Base-by-base conservation (phyloP, 345 rosid species). In the Pistacia vera region DNA sequence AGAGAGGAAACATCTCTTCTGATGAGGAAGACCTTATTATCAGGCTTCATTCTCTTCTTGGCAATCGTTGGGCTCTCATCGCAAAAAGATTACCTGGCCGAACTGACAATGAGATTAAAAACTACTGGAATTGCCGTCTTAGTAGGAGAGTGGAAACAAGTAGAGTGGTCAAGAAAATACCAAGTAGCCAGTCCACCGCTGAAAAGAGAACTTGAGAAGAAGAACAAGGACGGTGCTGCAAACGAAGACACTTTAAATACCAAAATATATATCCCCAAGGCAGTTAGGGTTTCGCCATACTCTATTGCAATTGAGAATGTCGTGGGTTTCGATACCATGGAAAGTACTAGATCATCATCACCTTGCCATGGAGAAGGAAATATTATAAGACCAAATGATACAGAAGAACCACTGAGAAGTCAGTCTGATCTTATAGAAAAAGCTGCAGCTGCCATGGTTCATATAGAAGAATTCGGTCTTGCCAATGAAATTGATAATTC, bases 21-120 rank as follows among this genome's bases (percentile, higher is more conserved):
- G 90, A 84, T 20, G 87, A 86, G 73, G 90, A 86, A 6, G 90
- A 86, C 62, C 86, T 84, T 18, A 84, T 86, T 68, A 74, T 86
- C 77, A 73, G 85, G 4, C 78, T 86, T 30, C 90, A 84, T 38
- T 44, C 83, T 11, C 87, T 86, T 41, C 86, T 86, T 1, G 87
- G 90, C 41, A 86, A 86, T 76, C 80, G 88, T 0, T 84, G 86
- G 88, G 78, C 88, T 2, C 79, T 85, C 79, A 85, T 85, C 9
- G 87, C 85, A 0, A 82, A 80, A 14, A 65, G 89, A 59, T 30
- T 86, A 4, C 89, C 84, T 0, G 89, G 87, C 68, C 75, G 87
- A 70, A 84, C 87, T 3, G 87, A 86, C 67, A 86, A 86, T 77
- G 86, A 86, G 54, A 86, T 86, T 67, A 84, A 86, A 73, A 86